Conservation (phyloP, 108 stramenopile species). For the Nitzschia palea region DNA sequence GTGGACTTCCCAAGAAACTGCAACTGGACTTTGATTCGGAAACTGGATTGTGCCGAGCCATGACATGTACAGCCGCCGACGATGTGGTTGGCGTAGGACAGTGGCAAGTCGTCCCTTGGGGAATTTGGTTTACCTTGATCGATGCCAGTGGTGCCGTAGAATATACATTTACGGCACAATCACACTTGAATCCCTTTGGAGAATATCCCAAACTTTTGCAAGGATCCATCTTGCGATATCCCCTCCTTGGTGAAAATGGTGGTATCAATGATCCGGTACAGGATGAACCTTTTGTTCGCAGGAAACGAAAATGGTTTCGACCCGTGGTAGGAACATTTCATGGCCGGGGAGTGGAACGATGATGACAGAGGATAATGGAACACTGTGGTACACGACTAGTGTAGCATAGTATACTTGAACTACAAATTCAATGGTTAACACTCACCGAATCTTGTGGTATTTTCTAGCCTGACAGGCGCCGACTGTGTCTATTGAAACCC, state of each 20-base stretch:
- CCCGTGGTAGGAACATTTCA: constrained; percentile 72
- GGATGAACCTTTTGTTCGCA: constrained; percentile 27
- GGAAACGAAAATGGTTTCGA: constrained; percentile 55
- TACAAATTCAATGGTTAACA: too few species aligned
- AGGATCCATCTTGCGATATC: constrained; percentile 42
- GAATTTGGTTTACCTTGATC: constrained; percentile 43
- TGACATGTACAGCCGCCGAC: neutral
- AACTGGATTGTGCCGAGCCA: constrained; percentile 3
- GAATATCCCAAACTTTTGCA: constrained; percentile 58
- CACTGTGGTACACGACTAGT: too few species aligned
- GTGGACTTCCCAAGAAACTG: neutral
- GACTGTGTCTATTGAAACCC: too few species aligned
- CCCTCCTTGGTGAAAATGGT: neutral
- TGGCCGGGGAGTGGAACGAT: constrained; percentile 17
- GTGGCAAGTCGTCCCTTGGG: constrained; percentile 56
- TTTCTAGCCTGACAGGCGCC: too few species aligned
- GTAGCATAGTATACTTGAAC: too few species aligned
- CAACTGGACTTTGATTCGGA: constrained; percentile 3
- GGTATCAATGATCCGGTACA: neutral
- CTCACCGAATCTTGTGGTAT: too few species aligned
- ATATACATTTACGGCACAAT: constrained; percentile 50
- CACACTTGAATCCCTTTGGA: constrained; percentile 74
- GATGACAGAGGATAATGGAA: too few species aligned
- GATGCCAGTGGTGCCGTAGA: neutral
- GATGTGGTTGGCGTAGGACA: constrained; percentile 33